Evolutionary conservation across 345 rosid species (phyloP).

Genomic region (Bretschneidera sinensis): DNA sequence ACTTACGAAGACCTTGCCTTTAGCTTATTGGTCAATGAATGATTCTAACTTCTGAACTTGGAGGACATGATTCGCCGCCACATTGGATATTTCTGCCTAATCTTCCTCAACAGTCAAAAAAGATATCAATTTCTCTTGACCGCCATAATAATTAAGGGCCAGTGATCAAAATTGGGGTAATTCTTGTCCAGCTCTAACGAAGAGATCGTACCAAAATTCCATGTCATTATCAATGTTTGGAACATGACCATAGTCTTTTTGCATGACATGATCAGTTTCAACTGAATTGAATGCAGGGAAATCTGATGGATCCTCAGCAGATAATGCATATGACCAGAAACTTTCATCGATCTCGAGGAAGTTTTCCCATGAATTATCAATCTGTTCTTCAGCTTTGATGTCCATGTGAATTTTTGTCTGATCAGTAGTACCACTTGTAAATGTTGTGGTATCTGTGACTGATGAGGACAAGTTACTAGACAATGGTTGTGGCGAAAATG

Average conservation of each 20-base stretch:
- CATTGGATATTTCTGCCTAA: background rate
- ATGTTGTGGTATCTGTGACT: constrained; percentile 18
- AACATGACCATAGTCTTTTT: constrained; percentile 7
- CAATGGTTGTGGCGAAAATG: constrained; percentile 45
- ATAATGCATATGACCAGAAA: constrained; percentile 55
- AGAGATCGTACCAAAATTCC: constrained; percentile 66
- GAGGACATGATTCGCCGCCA: background rate
- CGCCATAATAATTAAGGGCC: too few species aligned
- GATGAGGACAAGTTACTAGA: constrained; percentile 48
- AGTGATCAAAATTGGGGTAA: constrained; percentile 12
- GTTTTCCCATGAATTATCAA: constrained; percentile 25
- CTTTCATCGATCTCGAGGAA: constrained; percentile 52
- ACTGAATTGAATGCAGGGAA: constrained; percentile 8
- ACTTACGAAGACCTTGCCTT: background rate
- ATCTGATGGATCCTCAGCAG: constrained; percentile 14
- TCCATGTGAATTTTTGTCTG: constrained; percentile 19
- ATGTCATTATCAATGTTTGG: constrained; percentile 30
- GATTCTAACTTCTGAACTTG: constrained; percentile 1
- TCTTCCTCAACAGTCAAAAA: background rate
- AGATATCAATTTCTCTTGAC: too few species aligned
- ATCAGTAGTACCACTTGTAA: constrained; percentile 12
- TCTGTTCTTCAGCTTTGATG: constrained; percentile 20
- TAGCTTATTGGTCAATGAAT: constrained; percentile 2
- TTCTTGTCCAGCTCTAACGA: constrained; percentile 39
- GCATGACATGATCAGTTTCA: constrained; percentile 13